A percentile compares a stretch with the other conserved stretches of the same genome.
Conservation (phyloP, 345 rosid species). For the Euclidium syriacum region DNA sequence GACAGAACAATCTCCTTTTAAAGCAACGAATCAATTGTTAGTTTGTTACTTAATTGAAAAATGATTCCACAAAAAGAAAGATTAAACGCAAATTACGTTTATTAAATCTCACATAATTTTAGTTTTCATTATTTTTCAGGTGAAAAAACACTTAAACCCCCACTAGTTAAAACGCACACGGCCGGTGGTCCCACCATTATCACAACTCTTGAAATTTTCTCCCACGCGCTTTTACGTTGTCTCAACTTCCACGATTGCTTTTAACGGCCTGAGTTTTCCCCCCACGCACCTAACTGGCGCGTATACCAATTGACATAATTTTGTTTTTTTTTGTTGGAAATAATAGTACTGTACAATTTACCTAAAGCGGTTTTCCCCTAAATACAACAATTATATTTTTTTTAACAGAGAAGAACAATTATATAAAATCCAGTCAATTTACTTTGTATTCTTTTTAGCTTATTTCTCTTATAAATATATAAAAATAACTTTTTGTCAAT, state of each 20-base stretch:
- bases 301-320: neutral
- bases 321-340: neutral
- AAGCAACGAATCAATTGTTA: constrained; percentile 11
- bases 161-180: constrained; percentile 2
- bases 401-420: too few relatives aligned
- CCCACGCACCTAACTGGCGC: neutral
- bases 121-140: neutral
- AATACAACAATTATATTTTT: too few relatives aligned
- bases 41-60: neutral
- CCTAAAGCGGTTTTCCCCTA: neutral
- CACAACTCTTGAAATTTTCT: neutral
- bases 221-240: constrained; percentile 10
- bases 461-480: too few relatives aligned
- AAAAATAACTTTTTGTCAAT: neutral
- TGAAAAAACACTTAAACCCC: neutral
- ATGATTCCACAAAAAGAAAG: neutral
- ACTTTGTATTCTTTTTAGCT: neutral
- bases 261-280: neutral
- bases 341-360: neutral
- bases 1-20: neutral
- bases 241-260: neutral
- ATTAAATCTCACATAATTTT: neutral
- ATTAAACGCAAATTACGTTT: neutral
- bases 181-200: neutral
- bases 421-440: neutral